phyloP scores from a whole-genome alignment of 2,329 filamentous ascomycete genomes.

The Pezicula rhizophila region DNA sequence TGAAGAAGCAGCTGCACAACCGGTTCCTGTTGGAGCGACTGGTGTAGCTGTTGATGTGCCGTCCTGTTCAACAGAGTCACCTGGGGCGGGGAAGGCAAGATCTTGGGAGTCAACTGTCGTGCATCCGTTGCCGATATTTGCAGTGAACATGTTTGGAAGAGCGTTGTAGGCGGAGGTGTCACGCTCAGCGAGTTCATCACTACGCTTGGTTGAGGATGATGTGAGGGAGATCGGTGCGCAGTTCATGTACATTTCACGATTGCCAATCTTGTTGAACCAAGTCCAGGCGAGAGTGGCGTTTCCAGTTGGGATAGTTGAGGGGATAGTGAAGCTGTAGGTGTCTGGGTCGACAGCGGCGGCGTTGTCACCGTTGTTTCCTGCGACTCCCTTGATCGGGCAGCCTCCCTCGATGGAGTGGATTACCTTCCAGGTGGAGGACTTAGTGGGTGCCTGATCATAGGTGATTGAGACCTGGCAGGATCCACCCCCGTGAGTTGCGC shows the following conservation, averaged over 20 bases:
- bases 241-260: conserved; percentile 98
- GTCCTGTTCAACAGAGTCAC: conserved; percentile 46
- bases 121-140: conserved; percentile 60
- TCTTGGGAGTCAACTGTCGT: too few relatives aligned
- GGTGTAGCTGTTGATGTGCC: conserved; percentile 28
- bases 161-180: conserved; percentile 45
- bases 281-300: conserved; percentile 84
- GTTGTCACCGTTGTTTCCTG: conserved; percentile 51
- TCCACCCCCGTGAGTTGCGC: conserved; percentile 81
- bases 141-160: conserved; percentile 70
- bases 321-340: conserved; percentile 66
- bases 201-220: conserved; percentile 38
- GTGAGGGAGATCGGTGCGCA: conserved; percentile 71
- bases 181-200: conserved; percentile 22
- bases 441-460: conserved; percentile 64
- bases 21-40: conserved; percentile 3
- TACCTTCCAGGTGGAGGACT: conserved; percentile 72
- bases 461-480: conserved; percentile 88
- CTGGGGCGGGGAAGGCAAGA: conserved; percentile 63
- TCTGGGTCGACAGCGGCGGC: conserved; percentile 40
- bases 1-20: conserved; percentile 8
- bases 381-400: conserved; percentile 58
- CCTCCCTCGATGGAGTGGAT: conserved; percentile 84
- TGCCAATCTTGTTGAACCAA: conserved; percentile 90
- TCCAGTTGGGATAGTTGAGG: conserved; percentile 64